Conservation (phyloP, 1,284 basidiomycete species). For the Cutaneotrichosporon cavernicola region DNA sequence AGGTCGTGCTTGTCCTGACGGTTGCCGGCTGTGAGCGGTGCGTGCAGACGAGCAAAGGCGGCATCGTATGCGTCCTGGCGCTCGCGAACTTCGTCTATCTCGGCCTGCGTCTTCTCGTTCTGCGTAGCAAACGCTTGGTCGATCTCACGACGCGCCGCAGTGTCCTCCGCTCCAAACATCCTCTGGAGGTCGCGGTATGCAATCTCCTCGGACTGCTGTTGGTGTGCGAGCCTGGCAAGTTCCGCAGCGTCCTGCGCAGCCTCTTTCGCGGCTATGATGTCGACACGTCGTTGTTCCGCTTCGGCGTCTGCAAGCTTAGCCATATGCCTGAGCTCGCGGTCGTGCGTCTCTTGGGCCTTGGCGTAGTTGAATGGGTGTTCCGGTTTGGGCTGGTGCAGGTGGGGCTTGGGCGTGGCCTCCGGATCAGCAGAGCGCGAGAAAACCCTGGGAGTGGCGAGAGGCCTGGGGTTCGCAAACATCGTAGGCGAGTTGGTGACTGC, state of each 20-base stretch:
- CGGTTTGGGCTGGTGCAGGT: not conserved
- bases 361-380: slow-evolving; percentile 6
- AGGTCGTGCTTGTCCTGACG: not conserved
- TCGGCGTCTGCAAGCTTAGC: not conserved
- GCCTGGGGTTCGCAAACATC: not conserved
- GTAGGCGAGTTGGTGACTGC: not conserved
- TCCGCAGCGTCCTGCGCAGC: not conserved
- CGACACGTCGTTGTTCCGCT: not conserved
- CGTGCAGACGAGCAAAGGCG: not conserved
- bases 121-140: not conserved
- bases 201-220: not conserved
- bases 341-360: not conserved
- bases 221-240: not conserved
- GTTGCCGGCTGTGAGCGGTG: not conserved
- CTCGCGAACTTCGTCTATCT: not conserved
- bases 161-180: not conserved
- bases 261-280: not conserved
- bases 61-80: not conserved
- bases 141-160: not conserved
- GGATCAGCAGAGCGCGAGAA: not conserved
- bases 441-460: not conserved
- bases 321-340: not conserved
- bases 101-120: not conserved
- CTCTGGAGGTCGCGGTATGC: not conserved
- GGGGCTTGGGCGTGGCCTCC: not conserved